A percentile compares a stretch with the other conserved stretches of the same genome.
These are phyloP conservation scores for Micractinium sp. DNA, from an alignment of 139 green algal species.

Conservation along the genomic window DNA sequence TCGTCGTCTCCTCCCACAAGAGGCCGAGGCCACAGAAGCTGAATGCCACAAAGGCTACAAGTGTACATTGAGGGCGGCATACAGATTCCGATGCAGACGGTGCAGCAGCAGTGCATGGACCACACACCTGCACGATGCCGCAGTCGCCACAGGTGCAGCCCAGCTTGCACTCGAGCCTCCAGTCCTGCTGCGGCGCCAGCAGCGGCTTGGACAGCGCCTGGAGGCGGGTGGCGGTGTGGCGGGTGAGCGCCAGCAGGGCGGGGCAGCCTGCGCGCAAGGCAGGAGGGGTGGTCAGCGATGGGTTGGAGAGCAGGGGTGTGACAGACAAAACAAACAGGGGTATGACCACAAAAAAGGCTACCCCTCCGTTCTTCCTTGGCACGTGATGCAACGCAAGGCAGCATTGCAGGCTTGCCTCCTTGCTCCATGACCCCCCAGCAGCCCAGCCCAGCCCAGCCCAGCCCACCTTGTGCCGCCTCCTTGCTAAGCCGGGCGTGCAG, in stretches of 20 bases:
- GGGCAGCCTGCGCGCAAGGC: neutral
- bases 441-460: neutral
- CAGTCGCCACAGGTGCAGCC: too few relatives aligned
- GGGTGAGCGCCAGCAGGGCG: neutral
- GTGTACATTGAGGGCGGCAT: too few relatives aligned
- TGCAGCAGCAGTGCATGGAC: too few relatives aligned
- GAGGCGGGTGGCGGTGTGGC: neutral
- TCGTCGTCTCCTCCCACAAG: too few relatives aligned
- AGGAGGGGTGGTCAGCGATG: neutral
- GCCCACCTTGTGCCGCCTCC: neutral
- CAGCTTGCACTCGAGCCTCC: too few relatives aligned
- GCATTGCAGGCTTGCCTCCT: neutral
- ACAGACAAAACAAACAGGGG: neutral
- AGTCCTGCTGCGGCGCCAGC: neutral
- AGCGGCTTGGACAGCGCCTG: neutral
- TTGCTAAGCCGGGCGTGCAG: neutral
- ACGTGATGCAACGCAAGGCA: neutral
- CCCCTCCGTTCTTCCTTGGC: neutral
- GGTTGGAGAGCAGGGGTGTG: neutral
- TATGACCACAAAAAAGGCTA: neutral
- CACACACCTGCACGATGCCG: too few relatives aligned
- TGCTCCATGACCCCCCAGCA: neutral
- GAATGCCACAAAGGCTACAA: too few relatives aligned
- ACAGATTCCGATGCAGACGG: too few relatives aligned
- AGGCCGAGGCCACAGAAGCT: too few relatives aligned